Conservation (phyloP, 495 filamentous ascomycete genomes). For the Apodospora peruviana region DNA sequence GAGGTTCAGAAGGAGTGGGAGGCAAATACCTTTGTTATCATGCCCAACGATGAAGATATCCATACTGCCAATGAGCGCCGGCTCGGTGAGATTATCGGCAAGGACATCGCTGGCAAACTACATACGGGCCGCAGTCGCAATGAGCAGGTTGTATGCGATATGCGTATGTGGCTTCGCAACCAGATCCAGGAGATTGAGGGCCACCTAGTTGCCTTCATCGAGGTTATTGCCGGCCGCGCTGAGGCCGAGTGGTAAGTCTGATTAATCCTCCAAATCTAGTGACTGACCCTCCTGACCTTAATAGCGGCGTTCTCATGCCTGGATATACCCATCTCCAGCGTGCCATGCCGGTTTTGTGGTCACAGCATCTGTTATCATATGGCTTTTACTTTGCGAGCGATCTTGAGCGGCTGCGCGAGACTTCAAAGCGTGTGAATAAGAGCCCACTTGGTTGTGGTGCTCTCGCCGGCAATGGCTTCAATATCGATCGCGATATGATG, state of each 20-base stretch:
- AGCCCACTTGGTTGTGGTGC: slow-evolving; percentile 81
- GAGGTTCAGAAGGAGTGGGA: slow-evolving; percentile 75
- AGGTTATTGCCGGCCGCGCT: slow-evolving; percentile 65
- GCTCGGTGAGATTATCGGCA: slow-evolving; percentile 84
- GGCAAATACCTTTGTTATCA: slow-evolving; percentile 49
- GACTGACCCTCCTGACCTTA: too few species aligned
- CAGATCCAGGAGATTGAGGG: slow-evolving; percentile 68
- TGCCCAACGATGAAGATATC: slow-evolving; percentile 65
- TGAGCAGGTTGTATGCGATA: slow-evolving; percentile 90
- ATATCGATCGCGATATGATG: slow-evolving; percentile 83
- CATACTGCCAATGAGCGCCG: slow-evolving; percentile 94
- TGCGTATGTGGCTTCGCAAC: slow-evolving; percentile 86
- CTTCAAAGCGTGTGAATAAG: slow-evolving; percentile 68
- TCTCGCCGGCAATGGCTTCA: slow-evolving; percentile 86
- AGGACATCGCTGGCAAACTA: slow-evolving; percentile 80
- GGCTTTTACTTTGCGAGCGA: slow-evolving; percentile 70
- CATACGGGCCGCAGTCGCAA: slow-evolving; percentile 91
- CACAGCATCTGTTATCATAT: slow-evolving; percentile 80
- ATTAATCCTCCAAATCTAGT: too few species aligned
- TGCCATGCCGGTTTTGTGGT: slow-evolving; percentile 85
- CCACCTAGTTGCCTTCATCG: slow-evolving; percentile 63
- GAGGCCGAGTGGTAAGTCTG: too few species aligned
- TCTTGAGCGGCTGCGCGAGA: slow-evolving; percentile 72
- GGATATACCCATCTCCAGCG: slow-evolving; percentile 91
- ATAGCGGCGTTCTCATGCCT: slow-evolving; percentile 55